These are phyloP conservation scores for Diutina siamensis DNA, from an alignment of 1,139 yeast species.

Conservation along the genomic window DNA sequence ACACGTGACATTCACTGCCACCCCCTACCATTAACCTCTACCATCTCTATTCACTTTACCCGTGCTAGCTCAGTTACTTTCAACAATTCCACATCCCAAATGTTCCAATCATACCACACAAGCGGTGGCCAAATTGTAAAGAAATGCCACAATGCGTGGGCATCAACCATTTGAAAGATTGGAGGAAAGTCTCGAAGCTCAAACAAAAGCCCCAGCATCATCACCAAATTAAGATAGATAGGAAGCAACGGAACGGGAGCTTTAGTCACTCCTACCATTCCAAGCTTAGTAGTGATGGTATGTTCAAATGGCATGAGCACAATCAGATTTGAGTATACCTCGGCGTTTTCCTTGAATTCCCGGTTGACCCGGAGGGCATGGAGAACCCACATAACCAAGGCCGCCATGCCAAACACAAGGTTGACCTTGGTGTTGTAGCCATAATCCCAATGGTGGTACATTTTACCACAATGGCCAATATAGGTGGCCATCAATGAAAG, in stretches of 20 bases:
- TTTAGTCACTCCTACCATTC: background rate
- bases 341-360: background rate
- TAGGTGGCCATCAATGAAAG: slow-evolving; percentile 8
- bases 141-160: slow-evolving; percentile 35
- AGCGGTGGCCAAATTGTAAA: slow-evolving; percentile 31
- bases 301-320: slow-evolving; percentile 31
- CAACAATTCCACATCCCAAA: slow-evolving; percentile 32
- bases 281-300: slow-evolving; percentile 23
- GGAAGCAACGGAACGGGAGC: slow-evolving; percentile 28
- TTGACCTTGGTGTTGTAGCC: slow-evolving; percentile 26
- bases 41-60: no score
- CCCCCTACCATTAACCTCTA: no score
- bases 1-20: no score
- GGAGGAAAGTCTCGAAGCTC: slow-evolving; percentile 32
- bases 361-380: slow-evolving; percentile 18
- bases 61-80: no score
- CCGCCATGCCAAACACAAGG: slow-evolving; percentile 20
- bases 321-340: slow-evolving; percentile 22
- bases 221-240: slow-evolving; percentile 22
- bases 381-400: slow-evolving; percentile 24
- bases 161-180: slow-evolving; percentile 22
- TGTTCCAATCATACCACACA: slow-evolving; percentile 38
- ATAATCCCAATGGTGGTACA: slow-evolving; percentile 28
- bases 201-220: slow-evolving; percentile 22
- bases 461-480: slow-evolving; percentile 17